These are phyloP conservation scores for Toxoplasma gondii DNA, from an alignment of 169 alveolate genomes.

Conservation along the genomic window DNA sequence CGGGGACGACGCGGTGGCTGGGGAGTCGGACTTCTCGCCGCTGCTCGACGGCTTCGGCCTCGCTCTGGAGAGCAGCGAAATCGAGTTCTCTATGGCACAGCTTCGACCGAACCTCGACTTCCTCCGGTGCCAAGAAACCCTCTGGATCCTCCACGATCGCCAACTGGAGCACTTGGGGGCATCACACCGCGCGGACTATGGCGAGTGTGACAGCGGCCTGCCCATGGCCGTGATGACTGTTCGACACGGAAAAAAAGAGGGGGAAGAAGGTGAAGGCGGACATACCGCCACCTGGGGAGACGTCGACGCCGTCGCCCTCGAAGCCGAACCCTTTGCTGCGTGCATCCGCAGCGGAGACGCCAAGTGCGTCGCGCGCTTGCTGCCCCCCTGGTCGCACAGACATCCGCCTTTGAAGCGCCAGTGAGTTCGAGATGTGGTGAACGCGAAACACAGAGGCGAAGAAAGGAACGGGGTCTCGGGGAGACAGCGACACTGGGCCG, in stretches of 20 bases:
- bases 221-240: background rate
- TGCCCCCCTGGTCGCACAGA: background rate
- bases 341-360: background rate
- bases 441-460: too few species aligned
- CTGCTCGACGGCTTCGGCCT: conserved; percentile 11
- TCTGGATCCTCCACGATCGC: background rate
- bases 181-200: background rate
- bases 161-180: background rate
- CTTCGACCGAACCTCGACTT: background rate
- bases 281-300: background rate
- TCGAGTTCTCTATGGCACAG: background rate
- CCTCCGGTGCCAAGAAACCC: background rate
- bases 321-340: background rate
- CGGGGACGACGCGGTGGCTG: background rate
- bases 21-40: background rate
- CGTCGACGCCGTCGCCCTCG: background rate
- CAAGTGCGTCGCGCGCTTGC: background rate
- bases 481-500: too few species aligned
- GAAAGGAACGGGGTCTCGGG: too few species aligned
- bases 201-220: background rate
- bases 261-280: background rate
- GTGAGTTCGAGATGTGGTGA: too few species aligned
- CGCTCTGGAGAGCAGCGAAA: background rate
- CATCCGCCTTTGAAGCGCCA: too few species aligned
- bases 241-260: background rate